phyloP scores from a whole-genome alignment of 2,329 filamentous ascomycete species.

The Pseudocercospora fijiensis region DNA sequence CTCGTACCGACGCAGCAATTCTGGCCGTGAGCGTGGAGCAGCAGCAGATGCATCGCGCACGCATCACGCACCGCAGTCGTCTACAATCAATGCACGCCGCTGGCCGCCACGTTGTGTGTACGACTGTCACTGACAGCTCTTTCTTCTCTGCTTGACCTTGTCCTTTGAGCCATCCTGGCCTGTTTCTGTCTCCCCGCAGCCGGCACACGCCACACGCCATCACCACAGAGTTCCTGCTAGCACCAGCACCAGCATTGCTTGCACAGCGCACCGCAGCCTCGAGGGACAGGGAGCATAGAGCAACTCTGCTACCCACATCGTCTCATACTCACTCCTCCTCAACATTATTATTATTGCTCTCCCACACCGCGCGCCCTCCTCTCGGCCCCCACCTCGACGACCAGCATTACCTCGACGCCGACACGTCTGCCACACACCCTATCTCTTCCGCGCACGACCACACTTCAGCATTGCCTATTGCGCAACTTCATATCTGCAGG shows the following conservation, averaged over 20 bases:
- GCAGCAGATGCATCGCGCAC: no score
- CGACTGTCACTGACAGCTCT: not conserved
- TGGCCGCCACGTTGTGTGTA: not conserved
- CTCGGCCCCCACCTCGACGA: not conserved
- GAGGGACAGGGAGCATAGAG: not conserved
- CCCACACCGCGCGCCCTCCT: not conserved
- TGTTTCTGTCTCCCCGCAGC: not conserved
- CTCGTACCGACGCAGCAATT: not conserved
- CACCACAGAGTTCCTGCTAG: not conserved
- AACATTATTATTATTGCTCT: not conserved
- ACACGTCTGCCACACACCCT: not conserved
- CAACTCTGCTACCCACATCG: conserved; percentile 6
- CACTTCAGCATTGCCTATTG: not conserved
- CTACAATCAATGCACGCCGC: not conserved
- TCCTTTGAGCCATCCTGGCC: not conserved
- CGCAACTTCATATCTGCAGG: not conserved
- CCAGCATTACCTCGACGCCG: not conserved
- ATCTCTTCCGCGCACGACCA: not conserved
- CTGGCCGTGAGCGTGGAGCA: not conserved
- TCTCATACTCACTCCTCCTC: not conserved
- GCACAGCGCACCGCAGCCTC: not conserved
- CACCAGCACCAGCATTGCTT: conserved; percentile 1
- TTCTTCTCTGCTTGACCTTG: not conserved
- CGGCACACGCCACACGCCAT: conserved; percentile 4
- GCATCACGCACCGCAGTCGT: no score